Conservation (phyloP, 2,329 filamentous ascomycete species). For the Aureobasidium zeae region DNA sequence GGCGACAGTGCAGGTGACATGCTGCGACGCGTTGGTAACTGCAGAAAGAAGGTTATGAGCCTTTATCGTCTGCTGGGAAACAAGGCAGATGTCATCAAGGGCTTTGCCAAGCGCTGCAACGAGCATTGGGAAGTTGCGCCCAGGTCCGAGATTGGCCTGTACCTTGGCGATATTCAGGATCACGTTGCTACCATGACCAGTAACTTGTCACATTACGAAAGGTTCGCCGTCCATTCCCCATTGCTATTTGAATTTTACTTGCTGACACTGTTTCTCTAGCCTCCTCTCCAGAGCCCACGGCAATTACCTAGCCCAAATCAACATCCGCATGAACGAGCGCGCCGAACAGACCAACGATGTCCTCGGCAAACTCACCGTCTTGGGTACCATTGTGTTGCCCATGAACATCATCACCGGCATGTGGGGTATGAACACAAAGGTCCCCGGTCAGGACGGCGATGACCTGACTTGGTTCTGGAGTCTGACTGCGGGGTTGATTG, state of each 20-base stretch:
- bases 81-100: constrained; percentile 98
- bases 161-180: constrained; percentile 96
- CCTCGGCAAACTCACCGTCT: constrained; percentile 84
- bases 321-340: constrained; percentile 96
- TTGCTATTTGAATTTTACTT: no score
- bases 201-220: constrained; percentile 92
- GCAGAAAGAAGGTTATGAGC: constrained; percentile 94
- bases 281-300: constrained; percentile 84
- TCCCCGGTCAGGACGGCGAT: constrained; percentile 81
- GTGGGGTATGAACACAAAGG: constrained; percentile 83
- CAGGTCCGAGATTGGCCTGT: constrained; percentile 90
- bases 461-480: constrained; percentile 47
- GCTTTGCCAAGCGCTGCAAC: constrained; percentile 95
- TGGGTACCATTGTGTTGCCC: constrained; percentile 92
- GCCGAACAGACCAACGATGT: constrained; percentile 94
- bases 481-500: constrained; percentile 62
- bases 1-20: constrained; percentile 59
- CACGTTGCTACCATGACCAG: constrained; percentile 99
- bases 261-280: constrained; percentile 38
- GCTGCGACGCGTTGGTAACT: constrained; percentile 85
- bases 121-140: constrained; percentile 97
- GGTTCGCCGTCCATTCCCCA: no score
- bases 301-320: constrained; percentile 99
- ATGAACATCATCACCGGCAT: constrained; percentile 99
- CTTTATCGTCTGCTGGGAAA: constrained; percentile 87